These are phyloP conservation scores for Colletotrichum agaves DNA, from an alignment of 2,329 filamentous ascomycete species.

Conservation along the genomic window DNA sequence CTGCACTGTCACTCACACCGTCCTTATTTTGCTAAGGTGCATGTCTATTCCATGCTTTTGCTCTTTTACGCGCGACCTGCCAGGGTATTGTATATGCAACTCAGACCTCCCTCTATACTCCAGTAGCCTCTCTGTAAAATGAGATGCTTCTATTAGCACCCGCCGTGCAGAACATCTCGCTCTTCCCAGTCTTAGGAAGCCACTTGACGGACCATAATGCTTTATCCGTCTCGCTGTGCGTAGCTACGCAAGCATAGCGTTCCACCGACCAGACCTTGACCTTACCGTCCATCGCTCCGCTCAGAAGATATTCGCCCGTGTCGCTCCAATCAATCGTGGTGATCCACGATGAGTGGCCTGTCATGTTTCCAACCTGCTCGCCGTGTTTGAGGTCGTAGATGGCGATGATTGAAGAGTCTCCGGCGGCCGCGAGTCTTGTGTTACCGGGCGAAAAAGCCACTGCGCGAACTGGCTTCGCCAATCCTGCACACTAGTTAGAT, in stretches of 20 bases:
- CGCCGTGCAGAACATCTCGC: slow-evolving; percentile 80
- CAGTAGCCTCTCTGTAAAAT: slow-evolving; percentile 88
- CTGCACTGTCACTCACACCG: neutral
- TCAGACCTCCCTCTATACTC: slow-evolving; percentile 44
- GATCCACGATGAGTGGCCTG: slow-evolving; percentile 86
- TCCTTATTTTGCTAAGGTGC: neutral
- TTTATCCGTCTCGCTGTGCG: slow-evolving; percentile 90
- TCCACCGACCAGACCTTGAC: slow-evolving; percentile 97
- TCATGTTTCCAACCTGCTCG: slow-evolving; percentile 88
- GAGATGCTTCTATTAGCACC: slow-evolving; percentile 80
- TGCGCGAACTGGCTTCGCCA: slow-evolving; percentile 86
- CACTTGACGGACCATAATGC: slow-evolving; percentile 86
- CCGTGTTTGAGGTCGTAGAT: slow-evolving; percentile 93
- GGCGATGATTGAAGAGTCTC: slow-evolving; percentile 88
- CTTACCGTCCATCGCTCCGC: slow-evolving; percentile 90
- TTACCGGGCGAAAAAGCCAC: slow-evolving; percentile 89
- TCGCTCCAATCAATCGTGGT: slow-evolving; percentile 92
- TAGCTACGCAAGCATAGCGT: slow-evolving; percentile 85
- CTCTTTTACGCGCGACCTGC: neutral
- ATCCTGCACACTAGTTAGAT: slow-evolving; percentile 60
- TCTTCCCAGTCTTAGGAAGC: slow-evolving; percentile 77
- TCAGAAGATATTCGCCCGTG: slow-evolving; percentile 90
- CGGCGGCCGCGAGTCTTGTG: slow-evolving; percentile 87
- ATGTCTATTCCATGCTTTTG: slow-evolving; percentile 4
- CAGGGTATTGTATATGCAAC: slow-evolving; percentile 10